These are phyloP conservation scores for Mentha longifolia DNA, from an alignment of 257 asterid genomes.

Conservation along the genomic window DNA sequence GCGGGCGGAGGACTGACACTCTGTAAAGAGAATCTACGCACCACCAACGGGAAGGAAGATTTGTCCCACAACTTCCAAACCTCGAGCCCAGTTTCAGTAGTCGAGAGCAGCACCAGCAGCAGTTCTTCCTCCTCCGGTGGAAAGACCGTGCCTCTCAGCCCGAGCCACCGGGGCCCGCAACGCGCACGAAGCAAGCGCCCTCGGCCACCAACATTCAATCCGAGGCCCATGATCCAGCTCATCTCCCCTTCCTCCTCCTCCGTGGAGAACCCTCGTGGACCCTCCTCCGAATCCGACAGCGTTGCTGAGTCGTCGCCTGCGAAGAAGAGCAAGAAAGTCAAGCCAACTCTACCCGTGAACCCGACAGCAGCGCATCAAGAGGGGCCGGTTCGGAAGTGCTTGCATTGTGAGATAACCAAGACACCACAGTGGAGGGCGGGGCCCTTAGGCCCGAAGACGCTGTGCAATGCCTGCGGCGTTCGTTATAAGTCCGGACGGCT, in stretches of 20 bases:
- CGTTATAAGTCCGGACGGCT: slow-evolving; percentile 63
- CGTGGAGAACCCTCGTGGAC: slow-evolving; percentile 38
- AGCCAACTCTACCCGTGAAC: slow-evolving; percentile 38
- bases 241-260: slow-evolving; percentile 47
- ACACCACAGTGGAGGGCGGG: slow-evolving; percentile 77
- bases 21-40: slow-evolving; percentile 48
- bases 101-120: slow-evolving; percentile 83
- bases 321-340: slow-evolving; percentile 61
- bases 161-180: slow-evolving; percentile 63
- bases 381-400: slow-evolving; percentile 51
- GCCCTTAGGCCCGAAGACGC: slow-evolving; percentile 67
- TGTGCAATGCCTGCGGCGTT: slow-evolving; percentile 73
- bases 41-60: slow-evolving; percentile 35
- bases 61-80: slow-evolving; percentile 51
- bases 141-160: slow-evolving; percentile 55
- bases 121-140: slow-evolving; percentile 53
- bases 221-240: slow-evolving; percentile 57
- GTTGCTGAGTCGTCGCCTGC: slow-evolving; percentile 48
- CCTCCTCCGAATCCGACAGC: slow-evolving; percentile 45
- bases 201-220: slow-evolving; percentile 68
- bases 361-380: slow-evolving; percentile 33
- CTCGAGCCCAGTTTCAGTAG: slow-evolving; percentile 77
- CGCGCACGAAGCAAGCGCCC: slow-evolving; percentile 95
- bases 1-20: slow-evolving; percentile 63
- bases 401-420: slow-evolving; percentile 60